Conservation (phyloP, 1,284 basidiomycete genomes). For the Cutaneotrichosporon sp. region DNA sequence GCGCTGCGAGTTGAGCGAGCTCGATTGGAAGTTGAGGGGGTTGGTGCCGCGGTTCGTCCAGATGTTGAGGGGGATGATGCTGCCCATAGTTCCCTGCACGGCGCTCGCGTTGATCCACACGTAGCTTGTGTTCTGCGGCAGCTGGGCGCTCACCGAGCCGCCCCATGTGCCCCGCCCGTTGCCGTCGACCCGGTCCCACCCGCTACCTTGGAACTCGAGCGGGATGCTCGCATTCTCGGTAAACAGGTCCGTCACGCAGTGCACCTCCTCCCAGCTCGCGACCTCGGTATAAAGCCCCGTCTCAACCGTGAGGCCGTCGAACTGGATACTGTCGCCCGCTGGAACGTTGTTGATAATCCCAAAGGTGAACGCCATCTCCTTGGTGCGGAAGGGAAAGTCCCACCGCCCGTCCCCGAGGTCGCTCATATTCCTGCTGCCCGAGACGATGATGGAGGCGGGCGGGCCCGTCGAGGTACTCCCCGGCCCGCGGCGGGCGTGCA, state of each 20-base stretch:
- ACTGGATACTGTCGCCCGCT: neutral
- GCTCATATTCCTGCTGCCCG: neutral
- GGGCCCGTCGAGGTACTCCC: too few relatives aligned
- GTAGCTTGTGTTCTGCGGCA: constrained; percentile 1
- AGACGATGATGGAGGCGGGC: neutral
- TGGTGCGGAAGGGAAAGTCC: neutral
- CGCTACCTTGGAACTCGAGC: neutral
- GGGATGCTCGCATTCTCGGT: neutral
- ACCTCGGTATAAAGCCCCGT: neutral
- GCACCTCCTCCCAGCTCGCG: neutral
- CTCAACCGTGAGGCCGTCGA: neutral
- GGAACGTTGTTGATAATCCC: neutral
- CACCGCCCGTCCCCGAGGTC: neutral
- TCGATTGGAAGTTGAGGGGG: constrained; percentile 2
- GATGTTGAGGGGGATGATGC: neutral
- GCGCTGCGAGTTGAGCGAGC: neutral
- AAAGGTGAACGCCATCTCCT: neutral
- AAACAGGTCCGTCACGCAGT: neutral
- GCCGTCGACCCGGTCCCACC: neutral
- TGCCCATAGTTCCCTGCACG: neutral
- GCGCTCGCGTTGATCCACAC: constrained; percentile 4
- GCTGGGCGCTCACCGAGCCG: neutral
- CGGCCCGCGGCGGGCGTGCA: neutral
- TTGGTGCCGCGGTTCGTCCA: neutral
- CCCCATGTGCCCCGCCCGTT: neutral